These are phyloP conservation scores for Marvania coccoides DNA, from an alignment of 139 green algal genomes.

Conservation along the genomic window DNA sequence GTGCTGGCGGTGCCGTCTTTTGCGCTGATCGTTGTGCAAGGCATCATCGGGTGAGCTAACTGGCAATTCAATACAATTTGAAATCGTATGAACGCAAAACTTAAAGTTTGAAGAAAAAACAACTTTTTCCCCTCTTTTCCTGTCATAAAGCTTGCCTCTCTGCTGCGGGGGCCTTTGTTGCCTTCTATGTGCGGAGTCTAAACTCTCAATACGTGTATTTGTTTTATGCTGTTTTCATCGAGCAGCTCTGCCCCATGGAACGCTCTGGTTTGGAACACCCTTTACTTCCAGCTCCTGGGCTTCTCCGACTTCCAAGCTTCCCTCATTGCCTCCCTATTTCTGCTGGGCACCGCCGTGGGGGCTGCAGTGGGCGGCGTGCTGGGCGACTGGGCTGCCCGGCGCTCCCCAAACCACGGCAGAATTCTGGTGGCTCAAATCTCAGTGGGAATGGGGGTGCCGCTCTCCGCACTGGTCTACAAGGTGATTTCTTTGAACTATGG, in stretches of 20 bases:
- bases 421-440: constrained; percentile 40
- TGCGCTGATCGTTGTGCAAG: constrained; percentile 20
- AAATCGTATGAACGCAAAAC: too few species aligned
- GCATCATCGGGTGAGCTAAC: constrained; percentile 40
- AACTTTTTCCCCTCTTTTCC: too few species aligned
- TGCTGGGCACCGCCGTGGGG: constrained; percentile 21
- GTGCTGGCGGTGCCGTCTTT: constrained; percentile 28
- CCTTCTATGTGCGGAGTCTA: too few species aligned
- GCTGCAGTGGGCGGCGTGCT: constrained; percentile 22
- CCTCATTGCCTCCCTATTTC: constrained; percentile 17
- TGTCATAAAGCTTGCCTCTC: too few species aligned
- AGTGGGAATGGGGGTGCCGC: constrained; percentile 28
- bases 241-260: constrained; percentile 38
- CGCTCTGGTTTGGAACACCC: constrained; percentile 34
- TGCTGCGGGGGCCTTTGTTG: too few species aligned
- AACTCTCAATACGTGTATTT: too few species aligned
- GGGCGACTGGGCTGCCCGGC: constrained; percentile 30
- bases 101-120: too few species aligned
- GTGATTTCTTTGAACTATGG: too few species aligned
- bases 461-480: constrained; percentile 12
- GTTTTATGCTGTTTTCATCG: too few species aligned
- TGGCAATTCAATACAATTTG: too few species aligned
- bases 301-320: constrained; percentile 29
- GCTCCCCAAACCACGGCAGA: constrained; percentile 33
- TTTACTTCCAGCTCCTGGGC: constrained; percentile 47